Percentiles rank a stretch among this genome's conserved stretches.
Evolutionary conservation across 257 asterid genomes (phyloP).

Genomic region (Forsythia suspensa): DNA sequence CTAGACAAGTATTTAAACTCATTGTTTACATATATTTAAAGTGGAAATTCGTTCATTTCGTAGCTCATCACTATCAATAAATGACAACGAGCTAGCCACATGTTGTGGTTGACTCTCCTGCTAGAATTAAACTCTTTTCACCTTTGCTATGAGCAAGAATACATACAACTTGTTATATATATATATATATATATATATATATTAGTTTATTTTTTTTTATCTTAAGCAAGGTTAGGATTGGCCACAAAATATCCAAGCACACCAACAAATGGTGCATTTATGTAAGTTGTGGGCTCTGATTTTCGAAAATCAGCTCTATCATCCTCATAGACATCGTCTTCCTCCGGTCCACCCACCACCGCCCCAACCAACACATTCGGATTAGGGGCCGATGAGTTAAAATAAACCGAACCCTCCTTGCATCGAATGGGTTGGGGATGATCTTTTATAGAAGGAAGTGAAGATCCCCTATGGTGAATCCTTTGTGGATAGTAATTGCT

Average conservation of each 20-base stretch:
- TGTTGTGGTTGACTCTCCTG: not conserved
- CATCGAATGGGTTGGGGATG: conserved; percentile 64
- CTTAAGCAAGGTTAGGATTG: conserved; percentile 48
- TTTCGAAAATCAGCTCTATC: conserved; percentile 59
- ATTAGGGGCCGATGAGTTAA: conserved; percentile 75
- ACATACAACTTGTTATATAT: not conserved
- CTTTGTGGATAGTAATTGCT: conserved; percentile 62
- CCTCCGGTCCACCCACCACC: conserved; percentile 86
- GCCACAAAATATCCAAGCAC: conserved; percentile 77
- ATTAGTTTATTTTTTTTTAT: conserved; percentile 2
- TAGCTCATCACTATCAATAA: too few species aligned
- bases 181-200: not conserved
- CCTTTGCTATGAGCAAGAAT: conserved; percentile 62
- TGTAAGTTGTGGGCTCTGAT: conserved; percentile 91
- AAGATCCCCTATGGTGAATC: conserved; percentile 89
- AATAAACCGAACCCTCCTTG: conserved; percentile 69
- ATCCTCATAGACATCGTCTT: conserved; percentile 71
- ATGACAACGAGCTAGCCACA: too few species aligned
- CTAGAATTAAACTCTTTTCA: conserved; percentile 52
- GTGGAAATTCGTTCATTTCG: too few species aligned
- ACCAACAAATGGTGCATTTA: conserved; percentile 94
- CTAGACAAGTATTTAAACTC: too few species aligned
- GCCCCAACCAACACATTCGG: conserved; percentile 85
- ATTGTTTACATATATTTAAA: too few species aligned
- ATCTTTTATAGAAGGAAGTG: conserved; percentile 65